These are phyloP conservation scores for Cladosporium sp. DNA, from an alignment of 2,329 filamentous ascomycete species.

Conservation along the genomic window DNA sequence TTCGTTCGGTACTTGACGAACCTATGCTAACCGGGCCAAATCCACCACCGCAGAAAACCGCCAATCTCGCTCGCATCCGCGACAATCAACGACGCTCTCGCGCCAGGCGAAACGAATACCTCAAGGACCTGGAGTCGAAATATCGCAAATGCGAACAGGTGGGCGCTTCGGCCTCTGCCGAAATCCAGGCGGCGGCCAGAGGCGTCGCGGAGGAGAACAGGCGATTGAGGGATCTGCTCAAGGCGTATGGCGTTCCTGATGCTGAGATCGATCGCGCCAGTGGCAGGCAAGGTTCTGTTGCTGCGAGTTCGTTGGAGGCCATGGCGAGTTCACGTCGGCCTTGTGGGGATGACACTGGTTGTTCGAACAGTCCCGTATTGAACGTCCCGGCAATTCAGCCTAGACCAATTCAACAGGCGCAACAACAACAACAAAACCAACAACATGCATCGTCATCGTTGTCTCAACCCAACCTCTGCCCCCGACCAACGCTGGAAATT, in stretches of 20 bases:
- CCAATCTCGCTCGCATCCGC: constrained; percentile 58
- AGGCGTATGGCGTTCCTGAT: constrained; percentile 54
- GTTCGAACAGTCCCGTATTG: not conserved
- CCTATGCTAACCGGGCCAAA: too few relatives aligned
- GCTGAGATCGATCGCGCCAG: constrained; percentile 41
- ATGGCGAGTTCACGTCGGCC: constrained; percentile 13
- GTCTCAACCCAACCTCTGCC: not conserved
- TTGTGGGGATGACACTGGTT: constrained; percentile 12
- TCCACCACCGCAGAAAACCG: constrained; percentile 22
- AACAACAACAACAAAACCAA: not conserved
- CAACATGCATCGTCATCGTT: not conserved
- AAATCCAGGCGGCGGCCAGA: constrained; percentile 67
- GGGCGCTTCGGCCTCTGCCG: constrained; percentile 65
- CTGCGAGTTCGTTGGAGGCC: constrained; percentile 13
- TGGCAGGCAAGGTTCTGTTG: constrained; percentile 10
- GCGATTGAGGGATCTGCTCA: constrained; percentile 57
- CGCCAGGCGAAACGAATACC: constrained; percentile 68
- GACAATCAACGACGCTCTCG: constrained; percentile 76
- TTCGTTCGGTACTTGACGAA: too few relatives aligned
- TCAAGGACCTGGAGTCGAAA: constrained; percentile 64
- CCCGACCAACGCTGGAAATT: not conserved
- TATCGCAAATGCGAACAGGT: constrained; percentile 59
- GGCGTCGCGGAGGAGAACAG: constrained; percentile 67
- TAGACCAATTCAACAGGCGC: not conserved
- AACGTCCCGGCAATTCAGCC: not conserved